These are phyloP conservation scores for Nigrospora sphaerica DNA, from an alignment of 2,329 filamentous ascomycete species.

Conservation along the genomic window DNA sequence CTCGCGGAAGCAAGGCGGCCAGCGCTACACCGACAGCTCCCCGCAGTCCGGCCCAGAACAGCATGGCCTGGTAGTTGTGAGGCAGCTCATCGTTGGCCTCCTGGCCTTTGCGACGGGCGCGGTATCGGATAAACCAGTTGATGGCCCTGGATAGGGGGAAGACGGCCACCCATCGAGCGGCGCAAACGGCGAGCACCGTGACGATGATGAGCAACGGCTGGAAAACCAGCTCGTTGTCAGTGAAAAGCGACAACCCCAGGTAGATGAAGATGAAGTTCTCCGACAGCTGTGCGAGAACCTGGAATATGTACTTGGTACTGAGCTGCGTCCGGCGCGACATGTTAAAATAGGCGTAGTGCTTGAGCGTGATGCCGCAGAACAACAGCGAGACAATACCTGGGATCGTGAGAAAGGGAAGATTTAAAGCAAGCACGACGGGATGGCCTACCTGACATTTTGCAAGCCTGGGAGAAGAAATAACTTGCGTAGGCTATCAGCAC, in stretches of 20 bases:
- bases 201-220: conserved; percentile 94
- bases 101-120: conserved; percentile 65
- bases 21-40: conserved; percentile 94
- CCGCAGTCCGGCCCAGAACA: conserved; percentile 97
- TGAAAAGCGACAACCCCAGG: conserved; percentile 88
- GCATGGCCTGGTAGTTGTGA: conserved; percentile 96
- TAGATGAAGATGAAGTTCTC: conserved; percentile 99
- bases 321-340: conserved; percentile 97
- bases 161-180: conserved; percentile 86
- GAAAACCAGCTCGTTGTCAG: conserved; percentile 79
- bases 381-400: conserved; percentile 89
- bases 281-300: conserved; percentile 86
- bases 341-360: conserved; percentile 99
- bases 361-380: conserved; percentile 96
- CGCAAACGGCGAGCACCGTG: conserved; percentile 84
- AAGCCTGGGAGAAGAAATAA: conserved; percentile 95
- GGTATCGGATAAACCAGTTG: conserved; percentile 87
- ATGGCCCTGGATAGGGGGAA: conserved; percentile 86
- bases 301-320: conserved; percentile 96
- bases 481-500: conserved; percentile 92
- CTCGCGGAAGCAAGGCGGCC: conserved; percentile 65
- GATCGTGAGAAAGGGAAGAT: conserved; percentile 1
- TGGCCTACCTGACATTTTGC: conserved; percentile 83
- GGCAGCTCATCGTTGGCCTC: conserved; percentile 83
- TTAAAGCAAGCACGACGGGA: background rate